These are phyloP conservation scores for Endoconidiophora polonica DNA, from an alignment of 2,329 filamentous ascomycete genomes.

Conservation along the genomic window DNA sequence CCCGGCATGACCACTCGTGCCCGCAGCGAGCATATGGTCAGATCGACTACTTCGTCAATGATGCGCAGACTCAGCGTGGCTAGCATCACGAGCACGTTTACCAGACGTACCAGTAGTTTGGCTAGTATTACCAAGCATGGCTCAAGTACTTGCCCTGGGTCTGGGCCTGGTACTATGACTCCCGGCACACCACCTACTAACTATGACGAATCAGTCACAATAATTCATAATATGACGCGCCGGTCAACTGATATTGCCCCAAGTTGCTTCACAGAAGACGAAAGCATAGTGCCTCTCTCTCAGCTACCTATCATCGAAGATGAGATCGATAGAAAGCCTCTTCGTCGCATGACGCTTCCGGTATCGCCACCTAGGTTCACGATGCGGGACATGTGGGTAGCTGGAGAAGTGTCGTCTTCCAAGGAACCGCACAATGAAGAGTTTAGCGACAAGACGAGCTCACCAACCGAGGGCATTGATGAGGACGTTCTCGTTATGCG, in stretches of 20 bases:
- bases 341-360: constrained; percentile 12
- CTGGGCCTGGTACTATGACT: background rate
- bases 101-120: constrained; percentile 49
- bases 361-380: constrained; percentile 11
- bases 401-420: constrained; percentile 4
- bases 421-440: background rate
- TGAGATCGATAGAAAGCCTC: constrained; percentile 9
- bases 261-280: constrained; percentile 2
- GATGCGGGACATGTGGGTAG: constrained; percentile 10
- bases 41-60: constrained; percentile 66
- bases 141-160: constrained; percentile 5
- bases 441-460: constrained; percentile 3
- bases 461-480: constrained; percentile 2
- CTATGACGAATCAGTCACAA: constrained; percentile 9
- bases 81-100: constrained; percentile 61
- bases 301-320: constrained; percentile 11
- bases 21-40: constrained; percentile 53
- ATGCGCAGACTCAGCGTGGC: constrained; percentile 78
- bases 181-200: constrained; percentile 6
- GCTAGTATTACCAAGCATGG: constrained; percentile 20
- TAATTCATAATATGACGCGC: constrained; percentile 10
- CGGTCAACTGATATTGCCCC: constrained; percentile 9
- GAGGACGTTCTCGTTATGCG: constrained; percentile 11
- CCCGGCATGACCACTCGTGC: constrained; percentile 58
- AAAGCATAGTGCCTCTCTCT: background rate